These are phyloP conservation scores for Exophiala phaeomuriformis DNA, from an alignment of 2,329 filamentous ascomycete genomes.

Conservation along the genomic window DNA sequence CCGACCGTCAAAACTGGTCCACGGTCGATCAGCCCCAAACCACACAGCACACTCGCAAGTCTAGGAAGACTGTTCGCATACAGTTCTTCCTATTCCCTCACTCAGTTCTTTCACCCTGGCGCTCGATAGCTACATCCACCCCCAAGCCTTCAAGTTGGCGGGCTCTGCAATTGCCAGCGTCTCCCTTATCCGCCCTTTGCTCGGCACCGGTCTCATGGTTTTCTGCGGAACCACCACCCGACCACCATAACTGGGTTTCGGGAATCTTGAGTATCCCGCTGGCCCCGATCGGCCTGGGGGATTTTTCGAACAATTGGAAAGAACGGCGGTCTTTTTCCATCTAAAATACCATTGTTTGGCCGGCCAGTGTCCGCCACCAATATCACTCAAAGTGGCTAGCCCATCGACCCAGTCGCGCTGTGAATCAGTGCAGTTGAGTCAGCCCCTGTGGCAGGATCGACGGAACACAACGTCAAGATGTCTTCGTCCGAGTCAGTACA, in stretches of 20 bases:
- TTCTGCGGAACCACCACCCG: slow-evolving; percentile 95
- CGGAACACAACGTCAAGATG: slow-evolving; percentile 29
- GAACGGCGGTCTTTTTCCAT: background rate
- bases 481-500: slow-evolving; percentile 47
- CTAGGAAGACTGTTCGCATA: slow-evolving; percentile 22
- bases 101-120: slow-evolving; percentile 34
- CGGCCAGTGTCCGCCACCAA: slow-evolving; percentile 2
- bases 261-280: slow-evolving; percentile 4
- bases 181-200: slow-evolving; percentile 77
- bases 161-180: slow-evolving; percentile 60
- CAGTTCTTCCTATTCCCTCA: slow-evolving; percentile 26
- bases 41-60: background rate
- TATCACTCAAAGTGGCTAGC: slow-evolving; percentile 13
- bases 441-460: background rate
- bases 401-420: slow-evolving; percentile 5
- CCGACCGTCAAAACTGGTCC: background rate
- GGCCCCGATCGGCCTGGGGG: slow-evolving; percentile 13
- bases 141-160: slow-evolving; percentile 83
- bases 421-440: slow-evolving; percentile 2
- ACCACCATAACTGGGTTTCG: slow-evolving; percentile 74
- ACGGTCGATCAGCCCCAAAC: background rate
- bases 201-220: slow-evolving; percentile 88
- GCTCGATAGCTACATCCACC: slow-evolving; percentile 33
- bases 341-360: background rate
- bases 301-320: slow-evolving; percentile 4